Percentiles rank a stretch among this genome's conserved stretches.
Evolutionary conservation across 768 basidiomycete genomes (phyloP).

Genomic region (Tubosaeta sp.): DNA sequence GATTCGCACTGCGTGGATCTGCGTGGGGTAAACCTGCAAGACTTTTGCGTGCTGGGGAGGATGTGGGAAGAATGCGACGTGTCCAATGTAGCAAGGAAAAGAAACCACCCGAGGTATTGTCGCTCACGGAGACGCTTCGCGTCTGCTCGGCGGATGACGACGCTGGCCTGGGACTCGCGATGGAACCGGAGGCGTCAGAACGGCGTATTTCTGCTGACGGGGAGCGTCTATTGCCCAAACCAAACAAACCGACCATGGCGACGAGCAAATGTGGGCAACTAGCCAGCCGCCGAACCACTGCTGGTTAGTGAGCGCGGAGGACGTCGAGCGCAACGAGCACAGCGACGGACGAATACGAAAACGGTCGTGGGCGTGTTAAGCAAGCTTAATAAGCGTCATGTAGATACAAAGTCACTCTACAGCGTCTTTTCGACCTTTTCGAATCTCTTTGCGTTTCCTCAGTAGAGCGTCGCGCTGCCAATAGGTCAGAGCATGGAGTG

Average conservation of each 20-base stretch:
- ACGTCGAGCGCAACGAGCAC: constrained; percentile 5
- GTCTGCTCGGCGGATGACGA: constrained; percentile 47
- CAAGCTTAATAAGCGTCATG: constrained; percentile 10
- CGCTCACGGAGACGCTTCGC: constrained; percentile 36
- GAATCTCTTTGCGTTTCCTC: constrained; percentile 51
- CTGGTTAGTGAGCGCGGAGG: neutral
- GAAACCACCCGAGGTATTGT: constrained; percentile 44
- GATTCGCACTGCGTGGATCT: constrained; percentile 24
- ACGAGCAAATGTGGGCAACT: neutral
- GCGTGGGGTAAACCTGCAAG: constrained; percentile 17
- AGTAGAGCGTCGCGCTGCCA: constrained; percentile 58
- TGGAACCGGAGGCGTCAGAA: constrained; percentile 22
- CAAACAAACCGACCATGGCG: constrained; percentile 39
- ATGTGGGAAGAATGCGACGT: constrained; percentile 41
- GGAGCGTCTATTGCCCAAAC: constrained; percentile 33
- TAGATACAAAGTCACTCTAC: constrained; percentile 12
- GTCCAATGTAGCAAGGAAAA: constrained; percentile 66
- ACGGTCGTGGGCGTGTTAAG: constrained; percentile 6
- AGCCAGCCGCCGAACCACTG: neutral
- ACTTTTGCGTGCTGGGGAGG: constrained; percentile 30
- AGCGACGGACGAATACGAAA: constrained; percentile 4
- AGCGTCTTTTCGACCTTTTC: constrained; percentile 36
- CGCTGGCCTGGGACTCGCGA: constrained; percentile 28
- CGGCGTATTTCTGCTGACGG: constrained; percentile 26
- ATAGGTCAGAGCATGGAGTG: constrained; percentile 8